phyloP scores from a whole-genome alignment of 1,284 basidiomycete species.

The Cryptococcus sp. region DNA sequence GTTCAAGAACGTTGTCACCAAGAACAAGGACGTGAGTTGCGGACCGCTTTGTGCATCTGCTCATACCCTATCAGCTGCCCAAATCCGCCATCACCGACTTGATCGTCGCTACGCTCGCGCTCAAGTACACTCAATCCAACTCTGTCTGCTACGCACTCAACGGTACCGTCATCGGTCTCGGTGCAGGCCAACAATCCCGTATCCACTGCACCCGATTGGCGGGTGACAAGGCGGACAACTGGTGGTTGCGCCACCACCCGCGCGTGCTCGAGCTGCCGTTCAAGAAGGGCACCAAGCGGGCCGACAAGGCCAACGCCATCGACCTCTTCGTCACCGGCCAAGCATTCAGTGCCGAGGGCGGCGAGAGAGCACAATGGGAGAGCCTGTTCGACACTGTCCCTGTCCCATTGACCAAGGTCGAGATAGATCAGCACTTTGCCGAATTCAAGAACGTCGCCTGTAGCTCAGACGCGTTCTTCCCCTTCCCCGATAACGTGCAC shows the following conservation, averaged over 20 bases:
- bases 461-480: constrained; percentile 98
- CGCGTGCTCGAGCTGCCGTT: constrained; percentile 85
- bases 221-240: constrained; percentile 96
- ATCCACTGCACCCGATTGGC: constrained; percentile 99
- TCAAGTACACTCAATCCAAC: constrained; percentile 99
- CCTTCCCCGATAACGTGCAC: constrained; percentile 98
- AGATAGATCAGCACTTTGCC: constrained; percentile 71
- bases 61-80: constrained; percentile 61
- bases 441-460: constrained; percentile 83
- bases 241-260: constrained; percentile 98
- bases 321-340: constrained; percentile 94
- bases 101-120: constrained; percentile 90
- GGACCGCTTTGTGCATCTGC: neutral
- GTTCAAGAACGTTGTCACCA: constrained; percentile 85
- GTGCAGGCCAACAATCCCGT: constrained; percentile 96
- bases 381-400: constrained; percentile 78
- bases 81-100: constrained; percentile 75
- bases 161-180: constrained; percentile 92
- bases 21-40: constrained; percentile 73
- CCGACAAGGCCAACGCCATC: constrained; percentile 97
- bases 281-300: constrained; percentile 96
- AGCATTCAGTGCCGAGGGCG: constrained; percentile 70
- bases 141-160: constrained; percentile 94
- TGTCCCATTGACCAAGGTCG: constrained; percentile 66
- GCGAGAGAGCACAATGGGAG: constrained; percentile 91